Evolutionary conservation across 345 rosid genomes (phyloP), one percentile per base, ranked within the genome.

Genomic region (Murraya paniculata): DNA sequence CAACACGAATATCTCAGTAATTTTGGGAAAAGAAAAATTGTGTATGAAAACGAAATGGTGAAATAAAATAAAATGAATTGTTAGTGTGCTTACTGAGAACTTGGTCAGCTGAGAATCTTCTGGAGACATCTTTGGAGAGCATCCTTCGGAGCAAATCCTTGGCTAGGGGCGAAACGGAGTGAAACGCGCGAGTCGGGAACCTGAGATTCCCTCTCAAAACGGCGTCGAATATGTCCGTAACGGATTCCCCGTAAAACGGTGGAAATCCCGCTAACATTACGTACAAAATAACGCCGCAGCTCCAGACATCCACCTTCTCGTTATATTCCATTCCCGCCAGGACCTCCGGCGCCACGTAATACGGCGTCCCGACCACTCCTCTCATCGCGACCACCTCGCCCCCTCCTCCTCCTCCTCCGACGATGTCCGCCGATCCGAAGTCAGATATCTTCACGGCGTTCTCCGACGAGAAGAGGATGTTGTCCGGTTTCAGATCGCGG

Each of bases 341-440:
- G 64, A 91, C 84, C 84, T 91, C 93, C 65, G 93, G 91, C 71
- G 95, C 93, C 71, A 91, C 88, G 72, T 89, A 91, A 72, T 88
- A 89, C 78, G 95, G 93, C 73, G 91, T 91, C 27, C 95, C 95
- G 14, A 88, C 93, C 48, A 89, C 82, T 4, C 90, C 93, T 7
- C 31, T 72, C 81, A 84, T 11, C 8, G 57, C 7, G 0, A 24
- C 22, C 25, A 68, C 86, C n/a, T 58, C 79, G 18, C 59, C 62
- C 35, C 62, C 77, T 5, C 73, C 45, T 39, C 5, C 74, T 39
- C 5, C 74, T 38, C 53, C 74, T 75, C 3, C 36, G 18, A 38
- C 48, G 64, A 79, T 77, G 31, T 87, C 92, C 1, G 88, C 85
- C 16, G 78, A 76, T 4, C 78, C 78, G 35, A 76, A 76, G 55